Percentiles rank a stretch among this genome's conserved stretches.
Conservation (phyloP, 1,284 basidiomycete genomes). For the Fomitopsis betulina region DNA sequence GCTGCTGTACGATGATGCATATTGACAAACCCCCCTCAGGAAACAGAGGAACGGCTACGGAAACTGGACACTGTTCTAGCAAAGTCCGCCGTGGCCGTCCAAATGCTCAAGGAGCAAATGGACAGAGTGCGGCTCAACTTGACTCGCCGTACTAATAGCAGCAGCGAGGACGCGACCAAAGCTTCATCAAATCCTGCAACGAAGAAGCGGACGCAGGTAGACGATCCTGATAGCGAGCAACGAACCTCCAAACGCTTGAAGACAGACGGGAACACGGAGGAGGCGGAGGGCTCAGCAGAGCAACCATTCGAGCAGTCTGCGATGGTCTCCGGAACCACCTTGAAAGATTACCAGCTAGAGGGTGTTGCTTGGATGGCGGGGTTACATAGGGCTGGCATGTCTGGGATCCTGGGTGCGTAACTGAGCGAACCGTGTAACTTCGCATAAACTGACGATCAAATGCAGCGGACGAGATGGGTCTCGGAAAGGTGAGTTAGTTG, state of each 20-base stretch:
- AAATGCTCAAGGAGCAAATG: constrained; percentile 59
- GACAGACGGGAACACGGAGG: constrained; percentile 9
- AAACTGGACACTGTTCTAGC: constrained; percentile 57
- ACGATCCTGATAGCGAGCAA: constrained; percentile 16
- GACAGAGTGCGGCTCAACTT: constrained; percentile 36
- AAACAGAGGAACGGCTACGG: constrained; percentile 12
- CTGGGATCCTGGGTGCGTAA: constrained; percentile 80
- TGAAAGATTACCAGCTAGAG: constrained; percentile 91
- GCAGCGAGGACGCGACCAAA: constrained; percentile 10
- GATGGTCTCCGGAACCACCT: constrained; percentile 77
- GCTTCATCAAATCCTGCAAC: constrained; percentile 12
- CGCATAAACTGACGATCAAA: not conserved
- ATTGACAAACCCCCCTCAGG: constrained; percentile 1
- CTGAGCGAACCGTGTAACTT: no score
- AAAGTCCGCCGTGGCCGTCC: constrained; percentile 59
- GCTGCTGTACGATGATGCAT: not conserved
- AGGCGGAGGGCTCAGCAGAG: constrained; percentile 20
- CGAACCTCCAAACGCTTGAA: constrained; percentile 25
- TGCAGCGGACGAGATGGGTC: constrained; percentile 88
- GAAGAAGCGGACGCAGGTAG: not conserved
- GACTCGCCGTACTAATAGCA: constrained; percentile 1
- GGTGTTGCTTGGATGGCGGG: constrained; percentile 97
- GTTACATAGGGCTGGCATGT: constrained; percentile 90
- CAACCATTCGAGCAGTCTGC: constrained; percentile 63
- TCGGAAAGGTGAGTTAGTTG: constrained; percentile 63